phyloP scores from a whole-genome alignment of 192 early-diverging fungal species.

The Backusella parvicylindrica region DNA sequence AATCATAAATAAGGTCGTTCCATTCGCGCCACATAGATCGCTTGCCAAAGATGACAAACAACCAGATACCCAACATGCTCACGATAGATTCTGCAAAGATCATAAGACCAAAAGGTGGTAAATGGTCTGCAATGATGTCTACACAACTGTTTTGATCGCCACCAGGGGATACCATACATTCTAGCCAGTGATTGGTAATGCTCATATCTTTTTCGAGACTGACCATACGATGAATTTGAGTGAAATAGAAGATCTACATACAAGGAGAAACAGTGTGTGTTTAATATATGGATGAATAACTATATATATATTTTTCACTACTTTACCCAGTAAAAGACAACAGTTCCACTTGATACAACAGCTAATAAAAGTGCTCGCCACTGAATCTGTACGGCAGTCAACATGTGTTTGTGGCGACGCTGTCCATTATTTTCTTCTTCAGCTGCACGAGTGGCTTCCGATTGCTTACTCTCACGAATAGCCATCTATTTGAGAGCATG shows the following conservation, averaged over 20 bases:
- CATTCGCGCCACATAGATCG: conserved; percentile 39
- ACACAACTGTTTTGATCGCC: conserved; percentile 38
- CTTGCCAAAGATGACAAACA: conserved; percentile 49
- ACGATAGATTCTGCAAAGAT: conserved; percentile 44
- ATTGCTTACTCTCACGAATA: conserved; percentile 21
- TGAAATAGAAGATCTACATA: conserved; percentile 42
- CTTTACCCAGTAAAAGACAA: conserved; percentile 50
- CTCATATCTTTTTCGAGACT: conserved; percentile 2
- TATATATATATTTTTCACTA: background rate
- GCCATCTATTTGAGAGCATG: too few species aligned
- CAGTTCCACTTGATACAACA: conserved; percentile 30
- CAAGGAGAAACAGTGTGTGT: background rate
- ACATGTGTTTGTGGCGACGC: conserved; percentile 42
- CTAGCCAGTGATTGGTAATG: conserved; percentile 33
- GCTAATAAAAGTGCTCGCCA: conserved; percentile 53
- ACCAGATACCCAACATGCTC: conserved; percentile 38
- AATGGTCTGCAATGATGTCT: conserved; percentile 16
- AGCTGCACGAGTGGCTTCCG: conserved; percentile 6
- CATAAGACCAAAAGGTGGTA: conserved; percentile 46
- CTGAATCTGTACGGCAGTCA: conserved; percentile 49
- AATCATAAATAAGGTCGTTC: conserved; percentile 40
- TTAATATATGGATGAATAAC: background rate
- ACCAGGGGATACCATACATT: conserved; percentile 32
- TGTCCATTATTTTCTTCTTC: background rate
- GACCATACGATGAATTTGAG: conserved; percentile 34